These are phyloP conservation scores for Jaminaea rosea DNA, from an alignment of 1,284 basidiomycete species.

Conservation along the genomic window DNA sequence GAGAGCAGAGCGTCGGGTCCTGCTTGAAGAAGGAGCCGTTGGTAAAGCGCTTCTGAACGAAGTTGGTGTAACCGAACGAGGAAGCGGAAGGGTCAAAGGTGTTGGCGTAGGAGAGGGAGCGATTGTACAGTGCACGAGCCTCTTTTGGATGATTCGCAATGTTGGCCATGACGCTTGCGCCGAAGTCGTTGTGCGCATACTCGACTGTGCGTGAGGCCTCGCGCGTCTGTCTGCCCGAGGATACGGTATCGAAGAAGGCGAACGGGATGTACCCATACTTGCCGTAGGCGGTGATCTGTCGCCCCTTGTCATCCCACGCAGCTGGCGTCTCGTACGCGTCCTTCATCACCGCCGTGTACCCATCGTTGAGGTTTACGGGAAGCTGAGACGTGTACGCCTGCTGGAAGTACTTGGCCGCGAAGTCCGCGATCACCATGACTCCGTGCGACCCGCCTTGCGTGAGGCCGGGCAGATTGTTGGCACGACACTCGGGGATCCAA, in stretches of 20 bases:
- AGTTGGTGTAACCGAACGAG: constrained; percentile 23
- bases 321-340: constrained; percentile 48
- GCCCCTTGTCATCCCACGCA: constrained; percentile 28
- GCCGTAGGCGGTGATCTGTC: constrained; percentile 16
- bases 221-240: constrained; percentile 32
- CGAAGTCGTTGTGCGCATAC: constrained; percentile 53
- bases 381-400: constrained; percentile 17
- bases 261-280: constrained; percentile 33
- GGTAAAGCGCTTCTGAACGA: constrained; percentile 25
- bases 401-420: constrained; percentile 29
- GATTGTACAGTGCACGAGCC: constrained; percentile 6
- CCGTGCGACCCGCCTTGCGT: constrained; percentile 25
- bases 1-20: constrained; percentile 31
- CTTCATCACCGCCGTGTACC: constrained; percentile 26
- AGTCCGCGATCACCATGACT: constrained; percentile 28
- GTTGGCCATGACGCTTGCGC: constrained; percentile 22
- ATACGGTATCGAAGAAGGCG: constrained; percentile 21
- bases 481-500: constrained; percentile 34
- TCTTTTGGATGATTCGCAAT: constrained; percentile 15
- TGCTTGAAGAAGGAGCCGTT: constrained; percentile 22
- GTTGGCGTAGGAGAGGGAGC: constrained; percentile 26
- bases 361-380: constrained; percentile 16
- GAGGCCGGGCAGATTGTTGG: constrained; percentile 28
- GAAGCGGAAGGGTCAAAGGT: constrained; percentile 20
- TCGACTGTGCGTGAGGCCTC: constrained; percentile 37